These are phyloP conservation scores for Hippophae tibetana DNA, from an alignment of 306 rosid species.

Conservation along the genomic window DNA sequence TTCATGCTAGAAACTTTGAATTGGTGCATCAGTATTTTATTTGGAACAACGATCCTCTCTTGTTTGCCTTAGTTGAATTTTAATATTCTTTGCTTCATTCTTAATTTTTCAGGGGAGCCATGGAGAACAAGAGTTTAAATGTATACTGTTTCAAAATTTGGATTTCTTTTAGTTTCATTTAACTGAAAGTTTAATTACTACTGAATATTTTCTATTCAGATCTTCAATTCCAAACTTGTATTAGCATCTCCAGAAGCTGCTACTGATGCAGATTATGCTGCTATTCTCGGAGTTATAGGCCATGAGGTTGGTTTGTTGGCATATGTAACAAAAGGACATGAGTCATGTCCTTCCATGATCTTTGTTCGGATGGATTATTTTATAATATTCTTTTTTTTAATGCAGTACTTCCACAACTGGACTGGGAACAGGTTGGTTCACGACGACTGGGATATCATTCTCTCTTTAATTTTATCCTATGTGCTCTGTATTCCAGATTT, in stretches of 20 bases:
- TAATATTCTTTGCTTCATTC: constrained; percentile 18
- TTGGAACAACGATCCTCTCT: neutral
- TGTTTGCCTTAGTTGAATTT: neutral
- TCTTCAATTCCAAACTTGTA: constrained; percentile 90
- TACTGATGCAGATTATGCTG: constrained; percentile 82
- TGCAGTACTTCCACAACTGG: constrained; percentile 99
- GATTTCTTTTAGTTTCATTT: neutral
- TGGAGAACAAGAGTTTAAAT: constrained; percentile 99
- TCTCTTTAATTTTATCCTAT: constrained; percentile 8
- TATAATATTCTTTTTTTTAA: constrained; percentile 20
- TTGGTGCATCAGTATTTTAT: neutral
- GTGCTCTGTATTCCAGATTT: constrained; percentile 13
- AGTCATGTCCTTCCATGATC: constrained; percentile 13
- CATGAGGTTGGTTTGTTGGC: constrained; percentile 71
- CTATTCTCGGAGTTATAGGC: constrained; percentile 95
- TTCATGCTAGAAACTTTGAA: neutral
- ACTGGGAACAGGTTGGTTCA: constrained; percentile 88
- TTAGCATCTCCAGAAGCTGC: constrained; percentile 97
- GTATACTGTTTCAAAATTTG: constrained; percentile 28
- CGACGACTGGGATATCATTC: constrained; percentile 1
- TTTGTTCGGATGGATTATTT: constrained; percentile 10
- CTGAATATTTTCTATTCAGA: constrained; percentile 31
- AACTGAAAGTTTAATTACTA: constrained; percentile 6
- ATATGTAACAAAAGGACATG: constrained; percentile 2
- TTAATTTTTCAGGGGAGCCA: constrained; percentile 78